Evolutionary conservation across 1,284 basidiomycete genomes (phyloP).

Genomic region (Rugosomyces carneus): DNA sequence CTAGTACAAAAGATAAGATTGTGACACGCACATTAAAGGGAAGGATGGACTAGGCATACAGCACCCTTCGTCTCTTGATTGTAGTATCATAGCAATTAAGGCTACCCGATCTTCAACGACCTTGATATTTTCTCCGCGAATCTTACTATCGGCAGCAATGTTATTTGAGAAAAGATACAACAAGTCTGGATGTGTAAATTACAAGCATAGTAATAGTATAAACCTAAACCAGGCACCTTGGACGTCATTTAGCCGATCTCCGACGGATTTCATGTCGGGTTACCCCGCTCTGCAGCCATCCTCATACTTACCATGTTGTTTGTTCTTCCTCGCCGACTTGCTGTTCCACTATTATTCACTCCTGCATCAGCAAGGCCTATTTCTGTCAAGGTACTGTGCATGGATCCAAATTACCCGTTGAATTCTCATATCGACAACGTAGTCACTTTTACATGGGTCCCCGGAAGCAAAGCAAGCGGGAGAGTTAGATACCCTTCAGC

Average conservation of each 20-base stretch:
- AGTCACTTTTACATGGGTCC: conserved; percentile 69
- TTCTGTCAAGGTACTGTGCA: conserved; percentile 51
- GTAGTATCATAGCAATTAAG: neutral
- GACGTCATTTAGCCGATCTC: neutral
- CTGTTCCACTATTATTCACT: conserved; percentile 3
- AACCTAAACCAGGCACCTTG: neutral
- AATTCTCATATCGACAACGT: conserved; percentile 18
- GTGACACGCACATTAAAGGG: conserved; percentile 82
- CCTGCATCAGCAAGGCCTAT: conserved; percentile 35
- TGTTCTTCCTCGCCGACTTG: conserved; percentile 17
- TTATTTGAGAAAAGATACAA: too few relatives aligned
- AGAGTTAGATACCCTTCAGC: conserved; percentile 70
- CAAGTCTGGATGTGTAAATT: too few relatives aligned
- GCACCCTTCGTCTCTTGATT: neutral
- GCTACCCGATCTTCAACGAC: too few relatives aligned
- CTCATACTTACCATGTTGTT: conserved; percentile 14
- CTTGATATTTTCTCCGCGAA: too few relatives aligned
- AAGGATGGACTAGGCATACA: conserved; percentile 75
- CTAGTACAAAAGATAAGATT: conserved; percentile 81
- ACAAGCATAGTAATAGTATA: too few relatives aligned
- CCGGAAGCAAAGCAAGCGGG: conserved; percentile 80
- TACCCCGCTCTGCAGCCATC: neutral
- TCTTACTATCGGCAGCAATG: too few relatives aligned
- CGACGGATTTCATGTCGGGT: neutral
- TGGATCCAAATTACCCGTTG: conserved; percentile 13